Percentiles rank a stretch among this genome's conserved stretches.
phyloP scores from a whole-genome alignment of 2,329 filamentous ascomycete genomes.

The Colletotrichum sansevieriae region DNA sequence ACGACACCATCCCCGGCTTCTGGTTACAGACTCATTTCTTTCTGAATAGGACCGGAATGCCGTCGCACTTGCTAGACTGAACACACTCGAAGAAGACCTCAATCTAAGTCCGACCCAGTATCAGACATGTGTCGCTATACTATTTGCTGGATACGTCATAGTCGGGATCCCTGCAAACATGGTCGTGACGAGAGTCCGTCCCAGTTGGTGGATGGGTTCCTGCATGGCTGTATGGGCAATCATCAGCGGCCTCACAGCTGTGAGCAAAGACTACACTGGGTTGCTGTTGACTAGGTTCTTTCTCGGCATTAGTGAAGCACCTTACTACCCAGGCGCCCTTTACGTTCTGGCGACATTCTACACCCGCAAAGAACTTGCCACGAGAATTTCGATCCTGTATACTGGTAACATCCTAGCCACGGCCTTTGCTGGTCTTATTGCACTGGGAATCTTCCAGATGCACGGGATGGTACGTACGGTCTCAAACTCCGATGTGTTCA shows the following conservation, averaged over 20 bases:
- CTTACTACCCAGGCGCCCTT: slow-evolving; percentile 48
- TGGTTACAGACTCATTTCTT: rapidly evolving
- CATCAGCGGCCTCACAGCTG: no score
- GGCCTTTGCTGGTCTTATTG: slow-evolving; percentile 48
- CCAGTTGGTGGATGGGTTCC: slow-evolving; percentile 33
- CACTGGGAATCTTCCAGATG: slow-evolving; percentile 47
- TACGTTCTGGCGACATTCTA: slow-evolving; percentile 49
- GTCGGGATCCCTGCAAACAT: slow-evolving; percentile 48
- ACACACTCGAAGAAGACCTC: slow-evolving; percentile 66
- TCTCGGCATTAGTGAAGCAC: slow-evolving; percentile 48
- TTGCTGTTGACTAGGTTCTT: slow-evolving; percentile 46
- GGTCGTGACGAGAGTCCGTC: slow-evolving; percentile 37
- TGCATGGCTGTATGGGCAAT: slow-evolving; percentile 19
- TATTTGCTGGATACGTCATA: slow-evolving; percentile 45
- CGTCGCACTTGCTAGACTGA: slow-evolving; percentile 68
- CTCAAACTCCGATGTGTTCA: no score
- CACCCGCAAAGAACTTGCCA: slow-evolving; percentile 46
- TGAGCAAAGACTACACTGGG: background rate
- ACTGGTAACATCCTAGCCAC: slow-evolving; percentile 46
- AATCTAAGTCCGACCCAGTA: slow-evolving; percentile 53
- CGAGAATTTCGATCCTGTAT: slow-evolving; percentile 47
- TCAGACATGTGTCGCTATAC: slow-evolving; percentile 35
- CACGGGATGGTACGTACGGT: slow-evolving; percentile 47
- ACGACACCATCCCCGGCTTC: slow-evolving; percentile 30
- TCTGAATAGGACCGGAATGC: slow-evolving; percentile 58